These are phyloP conservation scores for Boletus bicolor DNA, from an alignment of 768 basidiomycete species.

Conservation along the genomic window DNA sequence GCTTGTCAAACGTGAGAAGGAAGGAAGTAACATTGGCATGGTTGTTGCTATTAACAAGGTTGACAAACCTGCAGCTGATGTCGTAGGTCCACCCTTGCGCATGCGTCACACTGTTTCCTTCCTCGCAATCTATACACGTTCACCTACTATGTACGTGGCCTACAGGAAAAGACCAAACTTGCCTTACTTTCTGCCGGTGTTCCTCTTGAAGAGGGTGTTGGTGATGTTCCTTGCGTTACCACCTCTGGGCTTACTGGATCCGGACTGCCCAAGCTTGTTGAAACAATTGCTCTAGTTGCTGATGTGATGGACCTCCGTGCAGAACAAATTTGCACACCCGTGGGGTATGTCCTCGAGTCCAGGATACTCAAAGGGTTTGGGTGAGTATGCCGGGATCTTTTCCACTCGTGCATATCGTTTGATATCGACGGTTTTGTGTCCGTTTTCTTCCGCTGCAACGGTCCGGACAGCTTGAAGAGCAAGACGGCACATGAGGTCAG, in stretches of 20 bases:
- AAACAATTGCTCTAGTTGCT: constrained; percentile 84
- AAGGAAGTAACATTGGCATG: constrained; percentile 64
- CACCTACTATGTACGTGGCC: background rate
- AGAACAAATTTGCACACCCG: constrained; percentile 65
- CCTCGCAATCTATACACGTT: background rate
- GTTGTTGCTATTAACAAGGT: constrained; percentile 97
- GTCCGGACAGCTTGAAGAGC: no score
- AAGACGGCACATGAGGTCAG: no score
- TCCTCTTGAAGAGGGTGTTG: constrained; percentile 83
- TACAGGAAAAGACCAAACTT: constrained; percentile 73
- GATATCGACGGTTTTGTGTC: no score
- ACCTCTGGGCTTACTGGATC: constrained; percentile 89
- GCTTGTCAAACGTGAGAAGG: constrained; percentile 66
- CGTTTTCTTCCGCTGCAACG: no score
- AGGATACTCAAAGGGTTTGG: constrained; percentile 88
- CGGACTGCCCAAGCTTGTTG: constrained; percentile 83
- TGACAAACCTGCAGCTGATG: constrained; percentile 83
- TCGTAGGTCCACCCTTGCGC: constrained; percentile 48
- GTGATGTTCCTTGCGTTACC: constrained; percentile 85
- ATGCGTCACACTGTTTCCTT: background rate
- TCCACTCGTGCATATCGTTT: no score
- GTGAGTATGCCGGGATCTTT: constrained; percentile 63
- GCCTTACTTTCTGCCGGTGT: constrained; percentile 79
- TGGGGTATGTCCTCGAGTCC: constrained; percentile 89
- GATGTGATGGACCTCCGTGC: constrained; percentile 92